phyloP scores from a whole-genome alignment of 345 rosid genomes.

The Raphanus sativus region DNA sequence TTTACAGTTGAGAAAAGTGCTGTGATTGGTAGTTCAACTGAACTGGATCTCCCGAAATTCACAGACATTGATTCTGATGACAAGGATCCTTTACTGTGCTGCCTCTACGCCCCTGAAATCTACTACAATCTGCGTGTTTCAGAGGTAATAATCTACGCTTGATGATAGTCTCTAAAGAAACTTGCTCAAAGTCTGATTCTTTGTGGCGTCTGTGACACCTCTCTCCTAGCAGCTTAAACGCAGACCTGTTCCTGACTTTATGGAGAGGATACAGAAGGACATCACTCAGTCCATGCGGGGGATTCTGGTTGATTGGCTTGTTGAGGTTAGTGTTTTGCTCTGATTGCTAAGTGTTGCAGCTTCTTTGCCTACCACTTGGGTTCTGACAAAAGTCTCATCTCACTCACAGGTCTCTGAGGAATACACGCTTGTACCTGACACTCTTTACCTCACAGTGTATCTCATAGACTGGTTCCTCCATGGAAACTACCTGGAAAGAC shows the following conservation, averaged over 20 bases:
- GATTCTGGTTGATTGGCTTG: constrained; percentile 96
- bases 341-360: constrained; percentile 13
- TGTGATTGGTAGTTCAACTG: constrained; percentile 32
- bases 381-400: constrained; percentile 23
- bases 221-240: constrained; percentile 58
- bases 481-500: constrained; percentile 67
- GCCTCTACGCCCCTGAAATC: constrained; percentile 77
- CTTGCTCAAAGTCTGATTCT: constrained; percentile 3
- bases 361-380: not conserved
- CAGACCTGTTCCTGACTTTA: constrained; percentile 59
- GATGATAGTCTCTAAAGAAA: not conserved
- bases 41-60: constrained; percentile 43
- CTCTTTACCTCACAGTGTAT: constrained; percentile 80
- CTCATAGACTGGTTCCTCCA: constrained; percentile 85
- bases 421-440: constrained; percentile 84
- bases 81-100: constrained; percentile 73
- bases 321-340: constrained; percentile 59
- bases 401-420: constrained; percentile 86
- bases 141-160: constrained; percentile 55
- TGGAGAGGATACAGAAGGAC: constrained; percentile 78
- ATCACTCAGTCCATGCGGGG: constrained; percentile 86
- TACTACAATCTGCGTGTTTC: constrained; percentile 68
- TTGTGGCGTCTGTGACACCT: constrained; percentile 16
- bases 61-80: constrained; percentile 64
- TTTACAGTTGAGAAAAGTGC: constrained; percentile 45